Conservation (phyloP, 306 rosid genomes). For the Citrullus mucosospermus region DNA sequence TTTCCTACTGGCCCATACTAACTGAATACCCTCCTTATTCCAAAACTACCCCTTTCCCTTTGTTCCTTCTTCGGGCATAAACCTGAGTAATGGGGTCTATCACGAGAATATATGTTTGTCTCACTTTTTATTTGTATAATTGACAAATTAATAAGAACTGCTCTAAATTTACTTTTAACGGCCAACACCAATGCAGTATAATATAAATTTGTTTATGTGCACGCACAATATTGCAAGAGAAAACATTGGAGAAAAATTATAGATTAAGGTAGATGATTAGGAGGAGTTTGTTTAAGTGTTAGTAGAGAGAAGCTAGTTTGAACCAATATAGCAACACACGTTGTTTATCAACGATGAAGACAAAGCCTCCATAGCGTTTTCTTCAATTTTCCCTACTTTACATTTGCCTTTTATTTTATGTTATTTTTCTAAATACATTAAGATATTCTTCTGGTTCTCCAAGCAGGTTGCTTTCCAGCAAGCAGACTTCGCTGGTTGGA, state of each 20-base stretch:
- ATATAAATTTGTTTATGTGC: not conserved
- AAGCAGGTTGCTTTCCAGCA: constrained; percentile 91
- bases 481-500: constrained; percentile 96
- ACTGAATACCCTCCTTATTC: too few relatives aligned
- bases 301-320: not conserved
- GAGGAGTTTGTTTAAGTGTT: not conserved
- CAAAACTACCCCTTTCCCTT: too few relatives aligned
- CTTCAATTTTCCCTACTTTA: not conserved
- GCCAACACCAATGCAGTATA: not conserved
- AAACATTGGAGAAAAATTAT: too few relatives aligned
- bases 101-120: not conserved
- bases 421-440: not conserved
- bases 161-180: not conserved
- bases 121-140: not conserved
- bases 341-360: not conserved
- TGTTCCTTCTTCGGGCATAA: too few relatives aligned
- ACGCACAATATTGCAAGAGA: not conserved
- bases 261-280: too few relatives aligned
- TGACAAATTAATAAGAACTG: not conserved
- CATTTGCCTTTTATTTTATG: not conserved
- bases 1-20: too few relatives aligned
- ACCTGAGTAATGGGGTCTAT: too few relatives aligned
- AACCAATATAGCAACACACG: not conserved
- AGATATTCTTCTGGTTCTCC: constrained; percentile 11
- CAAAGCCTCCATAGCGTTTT: not conserved